Evolutionary conservation across 2,329 filamentous ascomycete species (phyloP), one percentile per base, ranked within the genome.

Genomic region (Ophiostoma angusticollis): DNA sequence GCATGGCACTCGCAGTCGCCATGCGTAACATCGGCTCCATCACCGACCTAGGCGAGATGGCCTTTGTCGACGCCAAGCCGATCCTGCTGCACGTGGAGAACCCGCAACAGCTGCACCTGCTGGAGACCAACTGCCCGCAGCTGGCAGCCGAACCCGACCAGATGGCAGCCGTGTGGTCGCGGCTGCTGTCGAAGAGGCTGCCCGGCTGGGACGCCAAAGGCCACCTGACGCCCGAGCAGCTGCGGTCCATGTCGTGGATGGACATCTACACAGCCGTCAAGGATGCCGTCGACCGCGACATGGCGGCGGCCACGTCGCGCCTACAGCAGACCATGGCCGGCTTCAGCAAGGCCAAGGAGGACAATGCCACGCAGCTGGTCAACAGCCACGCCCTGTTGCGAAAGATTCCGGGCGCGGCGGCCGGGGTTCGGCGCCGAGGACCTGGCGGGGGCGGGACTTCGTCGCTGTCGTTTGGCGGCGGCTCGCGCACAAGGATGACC

Each of bases 61-160:
- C 79, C 3, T 84, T 80, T 59, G 59, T 69, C 18, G 62, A 79
- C 45, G 70, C 83, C 37, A 67, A 70, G 7, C 70, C 74, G 1
- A 72, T 95, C 29, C 73, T 96, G 23, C 52, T 72, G 37, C 78
- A 77, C 41, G 64, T 96, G 40, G 75, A 81, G 39, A 80, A 71
- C 46, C 78, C 86, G 2, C 61, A 70, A 31, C 86, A 93, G 55
- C 74, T 96, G 23, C 78, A 74, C 51, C 54, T 68, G 41, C 70
- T 95, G 42, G 87, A 95, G 60, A 45, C 69, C 36, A 76, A 78
- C 52, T 87, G 79, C 5, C 83, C 85, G 0, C 84, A 93, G 47
- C 69, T 95, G 37, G 66, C 72, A 44, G 75, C 76, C 30, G 67
- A 81, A 39, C 67, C 72, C 44, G 74, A 75, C 27, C 67, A 81